Percentiles rank a stretch among this genome's conserved stretches.
Evolutionary conservation across 768 basidiomycete species (phyloP).

Genomic region (Brasilioporus rufonigricans): DNA sequence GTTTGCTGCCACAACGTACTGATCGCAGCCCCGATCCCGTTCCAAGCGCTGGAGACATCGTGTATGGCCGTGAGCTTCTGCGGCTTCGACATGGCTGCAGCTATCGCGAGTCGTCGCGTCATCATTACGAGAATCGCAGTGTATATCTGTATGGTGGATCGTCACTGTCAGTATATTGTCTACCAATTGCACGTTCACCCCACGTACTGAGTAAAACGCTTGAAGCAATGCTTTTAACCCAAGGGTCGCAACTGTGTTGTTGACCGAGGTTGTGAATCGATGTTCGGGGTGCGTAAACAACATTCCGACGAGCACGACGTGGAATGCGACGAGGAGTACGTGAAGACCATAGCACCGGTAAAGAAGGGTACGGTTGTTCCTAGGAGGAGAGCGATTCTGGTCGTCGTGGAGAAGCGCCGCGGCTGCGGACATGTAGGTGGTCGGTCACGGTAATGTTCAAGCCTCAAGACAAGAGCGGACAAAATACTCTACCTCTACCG

Average conservation of each 20-base stretch:
- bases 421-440: neutral
- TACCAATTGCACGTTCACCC: no score
- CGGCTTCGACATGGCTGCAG: neutral
- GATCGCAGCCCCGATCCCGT: conserved; percentile 22
- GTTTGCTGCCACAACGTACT: conserved; percentile 20
- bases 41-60: conserved; percentile 20
- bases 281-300: neutral
- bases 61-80: conserved; percentile 21
- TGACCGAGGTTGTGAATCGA: neutral
- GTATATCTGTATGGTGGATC: conserved; percentile 10
- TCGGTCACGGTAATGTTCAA: neutral
- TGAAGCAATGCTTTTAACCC: neutral
- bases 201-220: neutral
- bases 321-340: neutral
- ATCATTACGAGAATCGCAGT: conserved; percentile 1
- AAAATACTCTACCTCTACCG: neutral
- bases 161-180: neutral
- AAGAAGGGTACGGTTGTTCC: neutral
- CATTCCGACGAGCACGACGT: neutral
- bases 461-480: neutral
- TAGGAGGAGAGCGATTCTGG: no score
- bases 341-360: neutral
- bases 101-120: conserved; percentile 14
- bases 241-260: neutral
- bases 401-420: no score